These are phyloP conservation scores for Pseudozyma pruni DNA, from an alignment of 1,284 basidiomycete genomes.

Conservation along the genomic window DNA sequence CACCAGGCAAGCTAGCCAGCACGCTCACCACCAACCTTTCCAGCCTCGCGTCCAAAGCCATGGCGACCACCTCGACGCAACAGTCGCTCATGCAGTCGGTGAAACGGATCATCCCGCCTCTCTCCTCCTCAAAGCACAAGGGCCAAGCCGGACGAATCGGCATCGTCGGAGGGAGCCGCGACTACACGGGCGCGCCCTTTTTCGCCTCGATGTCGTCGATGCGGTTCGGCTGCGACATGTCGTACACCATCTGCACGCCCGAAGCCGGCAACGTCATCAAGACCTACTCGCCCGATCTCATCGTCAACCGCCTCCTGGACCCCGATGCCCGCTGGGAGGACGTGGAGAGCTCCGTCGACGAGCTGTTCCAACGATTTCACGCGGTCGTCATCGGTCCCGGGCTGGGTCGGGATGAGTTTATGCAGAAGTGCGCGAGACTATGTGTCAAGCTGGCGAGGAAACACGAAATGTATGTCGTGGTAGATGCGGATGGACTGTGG, in stretches of 20 bases:
- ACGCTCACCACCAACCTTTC: slow-evolving; percentile 13
- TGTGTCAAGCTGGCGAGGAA: slow-evolving; percentile 71
- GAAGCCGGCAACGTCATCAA: slow-evolving; percentile 88
- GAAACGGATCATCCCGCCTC: slow-evolving; percentile 82
- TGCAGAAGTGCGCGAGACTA: slow-evolving; percentile 77
- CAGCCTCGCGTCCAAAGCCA: slow-evolving; percentile 11
- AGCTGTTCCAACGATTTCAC: slow-evolving; percentile 84
- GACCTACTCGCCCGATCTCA: slow-evolving; percentile 90
- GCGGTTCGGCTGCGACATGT: slow-evolving; percentile 81
- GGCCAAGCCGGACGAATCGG: slow-evolving; percentile 96
- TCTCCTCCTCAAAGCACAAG: slow-evolving; percentile 87
- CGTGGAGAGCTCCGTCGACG: slow-evolving; percentile 75
- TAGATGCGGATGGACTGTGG: slow-evolving; percentile 91
- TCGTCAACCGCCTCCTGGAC: slow-evolving; percentile 89
- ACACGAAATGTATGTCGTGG: slow-evolving; percentile 84
- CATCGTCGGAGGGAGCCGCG: slow-evolving; percentile 89
- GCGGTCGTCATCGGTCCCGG: slow-evolving; percentile 93
- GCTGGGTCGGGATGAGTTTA: slow-evolving; percentile 78
- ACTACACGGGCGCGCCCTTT: slow-evolving; percentile 96
- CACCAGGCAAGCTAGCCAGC: slow-evolving; percentile 18
- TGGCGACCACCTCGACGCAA: slow-evolving; percentile 6
- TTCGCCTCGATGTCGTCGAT: slow-evolving; percentile 69
- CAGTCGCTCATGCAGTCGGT: slow-evolving; percentile 67
- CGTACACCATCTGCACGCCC: slow-evolving; percentile 96
- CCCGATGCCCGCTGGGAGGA: slow-evolving; percentile 18